phyloP scores from a whole-genome alignment of 2,329 filamentous ascomycete species.

The Emydomyces testavorans region DNA sequence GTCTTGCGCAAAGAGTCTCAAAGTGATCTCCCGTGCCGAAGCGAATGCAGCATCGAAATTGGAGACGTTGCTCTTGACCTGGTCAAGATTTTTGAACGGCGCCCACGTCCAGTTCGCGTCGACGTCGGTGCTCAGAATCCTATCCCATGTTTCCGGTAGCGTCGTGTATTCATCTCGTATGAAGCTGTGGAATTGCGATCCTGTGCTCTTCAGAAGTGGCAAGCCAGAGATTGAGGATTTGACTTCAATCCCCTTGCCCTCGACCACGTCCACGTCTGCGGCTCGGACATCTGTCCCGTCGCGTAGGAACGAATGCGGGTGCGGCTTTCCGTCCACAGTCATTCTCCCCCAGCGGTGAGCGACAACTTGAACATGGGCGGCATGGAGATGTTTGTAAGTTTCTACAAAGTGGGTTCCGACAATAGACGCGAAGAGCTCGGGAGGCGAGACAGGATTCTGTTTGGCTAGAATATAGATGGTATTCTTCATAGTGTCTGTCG shows the following conservation, averaged over 20 bases:
- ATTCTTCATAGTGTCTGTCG: conserved; percentile 97
- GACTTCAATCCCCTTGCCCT: conserved; percentile 60
- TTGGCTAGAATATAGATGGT: conserved; percentile 92
- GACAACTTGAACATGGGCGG: conserved; percentile 67
- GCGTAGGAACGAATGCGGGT: conserved; percentile 89
- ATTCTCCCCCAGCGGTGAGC: conserved; percentile 90
- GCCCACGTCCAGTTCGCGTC: conserved; percentile 81
- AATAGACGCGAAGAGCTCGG: conserved; percentile 79
- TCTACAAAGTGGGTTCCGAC: conserved; percentile 81
- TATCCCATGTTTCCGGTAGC: conserved; percentile 81
- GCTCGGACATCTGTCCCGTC: conserved; percentile 81
- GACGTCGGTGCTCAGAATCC: conserved; percentile 88
- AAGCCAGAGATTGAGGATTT: conserved; percentile 68
- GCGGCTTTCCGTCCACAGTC: conserved; percentile 71
- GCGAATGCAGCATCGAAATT: conserved; percentile 72
- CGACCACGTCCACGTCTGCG: conserved; percentile 59
- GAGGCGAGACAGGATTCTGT: conserved; percentile 80
- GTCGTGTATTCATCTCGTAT: conserved; percentile 88
- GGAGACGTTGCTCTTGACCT: conserved; percentile 51
- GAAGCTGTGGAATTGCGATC: conserved; percentile 91
- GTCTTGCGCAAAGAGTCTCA: conserved; percentile 82
- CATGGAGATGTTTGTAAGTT: conserved; percentile 77
- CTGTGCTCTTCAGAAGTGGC: conserved; percentile 89
- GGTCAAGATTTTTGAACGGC: conserved; percentile 52
- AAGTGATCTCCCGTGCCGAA: conserved; percentile 68